Evolutionary conservation across 352 stramenopile species (phyloP), one percentile per base, ranked within the genome.

Genomic region (Discostella stelligera): DNA sequence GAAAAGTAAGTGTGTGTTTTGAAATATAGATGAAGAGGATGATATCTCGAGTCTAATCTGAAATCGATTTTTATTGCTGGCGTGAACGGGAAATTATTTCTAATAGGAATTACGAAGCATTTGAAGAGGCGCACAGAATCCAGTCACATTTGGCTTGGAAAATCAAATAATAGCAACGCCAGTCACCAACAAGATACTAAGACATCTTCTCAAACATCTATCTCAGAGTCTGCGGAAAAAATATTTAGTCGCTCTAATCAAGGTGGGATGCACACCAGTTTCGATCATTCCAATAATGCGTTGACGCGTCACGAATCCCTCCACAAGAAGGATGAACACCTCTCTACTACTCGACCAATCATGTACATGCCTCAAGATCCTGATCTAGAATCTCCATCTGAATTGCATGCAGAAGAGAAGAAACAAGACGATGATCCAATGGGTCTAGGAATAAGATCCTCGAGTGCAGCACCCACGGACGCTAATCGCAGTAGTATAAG

Each of bases 401-500:
- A 66, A 14, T 58, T 48, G 2, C 66, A 58, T 16, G 3, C 41
- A 30, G 66, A 74, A 49, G 66, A 74, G 25, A 74, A 66, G 44
- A 74, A 74, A 55, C 66, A 67, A 74, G 66, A 74, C 32, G 66
- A 74, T 27, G 32, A 66, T 65, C 37, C 37, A 44, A 44, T 44
- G 37, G 53, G 66, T 54, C 5, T 54, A 21, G 41, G 11, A 44
- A 14, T 13, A 6, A 23, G 13, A 59, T 27, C 37, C 41, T 69
- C 44, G 11, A 56, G 41, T 23, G 61, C 61, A 59, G 53, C 23
- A 54, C 16, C 23, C 20, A 62, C 21, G 2, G 49, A 25, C 13
- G 11, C 4, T 39, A 39, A 46, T 9, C 20, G 9, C 8, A 21
- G 13, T 54, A 30, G 30, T 70, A 6, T 59, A 60, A 25, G 39